Conservation (phyloP, 176 grass and related monocot species). For the Thinopyrum elongatum region DNA sequence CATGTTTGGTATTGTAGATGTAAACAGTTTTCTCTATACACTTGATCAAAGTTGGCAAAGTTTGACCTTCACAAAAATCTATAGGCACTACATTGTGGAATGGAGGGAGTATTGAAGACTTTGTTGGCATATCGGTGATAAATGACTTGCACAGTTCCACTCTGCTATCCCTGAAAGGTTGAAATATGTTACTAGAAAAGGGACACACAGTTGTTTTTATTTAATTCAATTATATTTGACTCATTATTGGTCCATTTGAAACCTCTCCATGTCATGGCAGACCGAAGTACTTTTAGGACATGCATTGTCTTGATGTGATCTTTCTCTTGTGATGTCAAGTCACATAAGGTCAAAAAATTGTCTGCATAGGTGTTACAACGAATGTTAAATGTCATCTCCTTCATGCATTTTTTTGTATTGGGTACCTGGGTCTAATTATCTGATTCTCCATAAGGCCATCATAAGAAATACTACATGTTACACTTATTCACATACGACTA, state of each 20-base stretch:
- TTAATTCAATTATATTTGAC: neutral
- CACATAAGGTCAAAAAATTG: neutral
- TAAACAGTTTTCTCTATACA: no score
- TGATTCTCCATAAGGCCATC: neutral
- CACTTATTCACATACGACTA: neutral
- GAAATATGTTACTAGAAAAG: neutral
- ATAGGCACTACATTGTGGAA: no score
- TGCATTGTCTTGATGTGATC: neutral
- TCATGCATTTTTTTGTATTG: neutral
- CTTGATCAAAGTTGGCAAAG: no score
- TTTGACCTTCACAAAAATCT: no score
- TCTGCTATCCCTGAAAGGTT: neutral
- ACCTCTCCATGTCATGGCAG: neutral
- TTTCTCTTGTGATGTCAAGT: conserved; percentile 8
- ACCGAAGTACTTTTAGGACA: neutral
- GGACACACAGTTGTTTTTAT: neutral
- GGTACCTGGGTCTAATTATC: neutral
- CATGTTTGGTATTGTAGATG: no score
- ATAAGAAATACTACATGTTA: neutral
- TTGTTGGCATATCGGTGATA: neutral
- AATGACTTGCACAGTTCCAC: neutral
- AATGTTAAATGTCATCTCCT: neutral
- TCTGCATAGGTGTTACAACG: neutral
- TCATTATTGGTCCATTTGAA: neutral
- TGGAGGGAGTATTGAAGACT: neutral